Evolutionary conservation across 2,329 filamentous ascomycete species (phyloP).

Genomic region (Colletotrichum spinosum): DNA sequence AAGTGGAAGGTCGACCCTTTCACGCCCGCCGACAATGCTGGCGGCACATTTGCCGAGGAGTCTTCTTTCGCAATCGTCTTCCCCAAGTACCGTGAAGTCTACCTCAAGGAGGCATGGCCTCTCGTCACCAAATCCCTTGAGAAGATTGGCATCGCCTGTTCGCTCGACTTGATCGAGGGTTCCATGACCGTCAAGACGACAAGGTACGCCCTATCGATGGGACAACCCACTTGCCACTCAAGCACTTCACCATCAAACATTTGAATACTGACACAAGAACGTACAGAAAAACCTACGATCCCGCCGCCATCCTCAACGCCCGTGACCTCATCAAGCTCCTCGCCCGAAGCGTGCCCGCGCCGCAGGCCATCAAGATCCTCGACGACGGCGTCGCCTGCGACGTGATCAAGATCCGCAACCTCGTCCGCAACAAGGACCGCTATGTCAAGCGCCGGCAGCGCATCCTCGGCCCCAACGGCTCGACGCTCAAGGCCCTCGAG

Average conservation of each 20-base stretch:
- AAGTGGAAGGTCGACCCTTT: slow-evolving; percentile 96
- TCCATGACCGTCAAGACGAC: slow-evolving; percentile 98
- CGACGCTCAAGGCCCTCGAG: slow-evolving; percentile 93
- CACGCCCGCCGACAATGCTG: slow-evolving; percentile 85
- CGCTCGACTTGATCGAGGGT: slow-evolving; percentile 93
- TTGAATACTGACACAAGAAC: slow-evolving; percentile 12
- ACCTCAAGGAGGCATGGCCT: slow-evolving; percentile 93
- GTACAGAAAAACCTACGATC: slow-evolving; percentile 84
- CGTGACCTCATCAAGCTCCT: slow-evolving; percentile 94
- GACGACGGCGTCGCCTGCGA: slow-evolving; percentile 93
- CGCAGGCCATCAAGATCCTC: slow-evolving; percentile 93
- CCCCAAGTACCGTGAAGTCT: slow-evolving; percentile 96
- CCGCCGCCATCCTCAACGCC: slow-evolving; percentile 91
- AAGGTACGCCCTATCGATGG: slow-evolving; percentile 66
- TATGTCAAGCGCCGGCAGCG: slow-evolving; percentile 96
- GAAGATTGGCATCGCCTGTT: slow-evolving; percentile 89
- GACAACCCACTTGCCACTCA: too few species aligned
- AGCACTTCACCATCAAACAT: too few species aligned
- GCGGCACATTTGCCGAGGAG: slow-evolving; percentile 90
- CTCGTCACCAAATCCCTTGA: slow-evolving; percentile 88
- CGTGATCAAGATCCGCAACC: slow-evolving; percentile 92
- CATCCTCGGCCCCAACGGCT: slow-evolving; percentile 90
- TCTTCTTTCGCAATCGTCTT: slow-evolving; percentile 90
- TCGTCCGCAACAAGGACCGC: slow-evolving; percentile 92
- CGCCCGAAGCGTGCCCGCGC: slow-evolving; percentile 89